Base-by-base conservation (phyloP, 768 basidiomycete genomes). In the Hortiboletus flavorubellus region DNA sequence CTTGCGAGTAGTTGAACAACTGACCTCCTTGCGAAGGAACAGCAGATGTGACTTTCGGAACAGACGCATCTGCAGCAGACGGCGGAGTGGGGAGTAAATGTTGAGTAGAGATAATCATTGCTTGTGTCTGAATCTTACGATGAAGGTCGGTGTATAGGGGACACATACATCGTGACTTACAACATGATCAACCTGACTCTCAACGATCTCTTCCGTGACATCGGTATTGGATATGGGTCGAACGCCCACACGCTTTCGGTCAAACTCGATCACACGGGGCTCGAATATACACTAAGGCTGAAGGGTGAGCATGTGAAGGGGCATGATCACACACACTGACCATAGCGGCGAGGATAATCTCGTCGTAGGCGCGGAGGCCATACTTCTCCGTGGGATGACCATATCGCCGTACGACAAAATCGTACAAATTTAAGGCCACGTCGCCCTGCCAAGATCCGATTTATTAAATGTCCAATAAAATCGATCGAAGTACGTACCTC, bases 331-430 rank as follows among this genome's bases (percentile, higher is more conserved):
- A 35, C 30, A 41, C 23, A 72, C 79, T 59, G 63, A 94, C 97
- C 86, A 96, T 91, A 3, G 96, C 92, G 1, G 95, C 93, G 33
- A 98, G 76, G 55, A 97, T 95, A 49, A 91, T 87, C 71, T 99
- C 97, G 67, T 98, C 96, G 66, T 97, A 98, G 2, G 91, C 88
- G 29, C 93, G 85, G 42, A 97, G 74, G 29, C 85, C 87, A 68
- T 94, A 98, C 67, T 97, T 97, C 68, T 89, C 82, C 0, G 94
- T 87, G 14, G 85, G 74, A 50, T 82, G 79, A 37, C 83, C 85
- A 6, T 93, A 88, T 49, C 81, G 75, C 37, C 95, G 80, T 14
- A 96, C 89, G 21, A 87, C 81, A 63, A 98, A 94, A 67, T 97
- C 93, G 70, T 93, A 94, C 44, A 93, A 69, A 64, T 93, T 96